Base-by-base conservation (phyloP, 495 filamentous ascomycete genomes). In the Aspergillus campestris region DNA sequence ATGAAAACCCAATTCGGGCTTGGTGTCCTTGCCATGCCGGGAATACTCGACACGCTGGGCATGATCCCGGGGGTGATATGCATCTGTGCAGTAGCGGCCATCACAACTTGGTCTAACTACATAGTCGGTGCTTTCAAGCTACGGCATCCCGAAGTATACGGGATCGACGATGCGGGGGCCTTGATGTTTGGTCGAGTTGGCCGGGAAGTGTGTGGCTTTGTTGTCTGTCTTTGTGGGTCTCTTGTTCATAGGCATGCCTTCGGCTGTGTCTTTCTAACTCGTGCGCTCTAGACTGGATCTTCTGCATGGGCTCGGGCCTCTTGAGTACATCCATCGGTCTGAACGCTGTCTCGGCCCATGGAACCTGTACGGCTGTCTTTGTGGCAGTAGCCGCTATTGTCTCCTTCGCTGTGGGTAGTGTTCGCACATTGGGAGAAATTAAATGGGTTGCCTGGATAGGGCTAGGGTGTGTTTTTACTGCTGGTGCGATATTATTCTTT, bases 31-130 rank as follows among this genome's bases (percentile, higher is more conserved):
- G 13, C 41, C 13, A 34, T 44, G 8, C 30, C 41, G 18, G 18
- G 18, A 24, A 24, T 24, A 24, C 18, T 82, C 42, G 69, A 79
- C 12, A 63, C 64, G 6, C 56, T 82, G 5, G 80, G 77, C 13
- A 75, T 83, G 63, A 66, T 83, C 10, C 54, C 63, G 8, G 61
- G 63, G 4, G 41, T 67, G 3, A 66, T 85, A 30, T 58, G 74
- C 34, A 67, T 78, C 2, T 47, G 78, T 31, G 52, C 55, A 8
- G 49, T 84, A 14, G 81, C 82, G 6, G 44, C 77, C 12, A 55
- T 85, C 12, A 77, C 83, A 18, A 79, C 79, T 33, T 89, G 86
- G 66, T 81, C 80, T 24, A 76, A 75, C 56, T 85, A 80, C 45
- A 66, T 86, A 32, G 68, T 88, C 44, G 83, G 80, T 29, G 74